Percentiles rank a stretch among this genome's conserved stretches.
These are phyloP conservation scores for Paspalum vaginatum DNA, from an alignment of 176 grass and related monocot species.

Conservation along the genomic window DNA sequence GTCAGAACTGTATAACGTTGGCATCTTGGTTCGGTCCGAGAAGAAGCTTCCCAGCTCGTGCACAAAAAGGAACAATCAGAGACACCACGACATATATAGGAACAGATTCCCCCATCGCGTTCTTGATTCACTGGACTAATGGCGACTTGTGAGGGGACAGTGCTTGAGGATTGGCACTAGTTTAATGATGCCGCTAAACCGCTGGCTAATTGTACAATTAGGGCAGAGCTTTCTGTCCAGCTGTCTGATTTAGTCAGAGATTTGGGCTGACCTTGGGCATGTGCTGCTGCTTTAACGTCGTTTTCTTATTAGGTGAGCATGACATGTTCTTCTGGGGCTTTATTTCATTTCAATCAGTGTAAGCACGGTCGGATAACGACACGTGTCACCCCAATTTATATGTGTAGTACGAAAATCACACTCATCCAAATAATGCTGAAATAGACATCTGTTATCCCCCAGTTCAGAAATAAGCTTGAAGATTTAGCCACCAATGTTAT, in stretches of 20 bases:
- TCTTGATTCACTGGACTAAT: conserved; percentile 26
- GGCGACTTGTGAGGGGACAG: conserved; percentile 32
- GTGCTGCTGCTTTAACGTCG: conserved; percentile 23
- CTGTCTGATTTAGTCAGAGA: conserved; percentile 46
- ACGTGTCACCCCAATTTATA: not conserved
- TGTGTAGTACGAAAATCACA: not conserved
- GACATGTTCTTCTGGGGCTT: not conserved
- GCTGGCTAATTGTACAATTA: conserved; percentile 20
- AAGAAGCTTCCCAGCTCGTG: conserved; percentile 46
- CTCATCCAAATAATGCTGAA: not conserved
- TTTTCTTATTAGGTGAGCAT: not conserved
- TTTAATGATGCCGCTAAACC: conserved; percentile 20
- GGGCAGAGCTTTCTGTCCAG: conserved; percentile 47
- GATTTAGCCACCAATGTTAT: not conserved
- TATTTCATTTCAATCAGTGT: not conserved
- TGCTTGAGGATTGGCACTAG: conserved; percentile 7
- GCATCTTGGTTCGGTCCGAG: not conserved
- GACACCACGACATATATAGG: not conserved
- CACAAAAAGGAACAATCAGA: not conserved
- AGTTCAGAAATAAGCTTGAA: not conserved
- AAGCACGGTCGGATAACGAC: not conserved
- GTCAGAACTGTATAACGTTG: not conserved
- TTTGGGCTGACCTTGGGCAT: conserved; percentile 40
- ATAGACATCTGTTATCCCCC: not conserved
- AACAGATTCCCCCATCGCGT: not conserved